Evolutionary conservation across 1,284 basidiomycete species (phyloP), one percentile per base, ranked within the genome.

Genomic region (Leccinum ponderosum): DNA sequence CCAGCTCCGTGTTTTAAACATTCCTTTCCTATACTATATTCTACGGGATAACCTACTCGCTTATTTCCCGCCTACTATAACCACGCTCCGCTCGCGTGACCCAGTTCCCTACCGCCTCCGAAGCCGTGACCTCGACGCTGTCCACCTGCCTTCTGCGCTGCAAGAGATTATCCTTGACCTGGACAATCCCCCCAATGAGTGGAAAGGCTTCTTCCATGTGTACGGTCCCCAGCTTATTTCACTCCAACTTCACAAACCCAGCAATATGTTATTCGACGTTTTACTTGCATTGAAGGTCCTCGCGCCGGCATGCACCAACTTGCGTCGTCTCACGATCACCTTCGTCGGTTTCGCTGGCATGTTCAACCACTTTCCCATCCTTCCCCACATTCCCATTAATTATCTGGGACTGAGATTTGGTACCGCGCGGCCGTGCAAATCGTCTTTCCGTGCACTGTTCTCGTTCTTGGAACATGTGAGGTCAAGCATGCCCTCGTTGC

Each of bases 181-280:
- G 17, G 11, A 6, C 17, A 6, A 0, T 20, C 3, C 11, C 42
- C 9, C 5, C 17, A 2, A 7, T 44, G 11, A 20, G 6, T 42
- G 39, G 39, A 11, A n/a, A n/a, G 9, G 14, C 17, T 44, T 44
- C 11, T 59, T 70, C 27, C 6, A 25, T 3, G 29, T 44, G 1
- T 68, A 65, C 48, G 37, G 61, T 14, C 37, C 57, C 17, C 69
- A 66, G 17, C 64, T 70, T 31, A 35, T 64, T 22, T 72, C 64
- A 0, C 33, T 66, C 25, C 67, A 70, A 0, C 51, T 66, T 14
- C 15, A 33, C 20, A 7, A 56, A 6, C 17, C 42, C 0, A 20
- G 2, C 6, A 1, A 11, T 44, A 20, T 6, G 17, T 17, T 22
- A n/a, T 14, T 2, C 15, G 4, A 53, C 17, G 3, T 59, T 1